A percentile compares a stretch with the other conserved stretches of the same genome.
phyloP scores from a whole-genome alignment of 2,329 filamentous ascomycete genomes.

The Epichloe coenophiala region DNA sequence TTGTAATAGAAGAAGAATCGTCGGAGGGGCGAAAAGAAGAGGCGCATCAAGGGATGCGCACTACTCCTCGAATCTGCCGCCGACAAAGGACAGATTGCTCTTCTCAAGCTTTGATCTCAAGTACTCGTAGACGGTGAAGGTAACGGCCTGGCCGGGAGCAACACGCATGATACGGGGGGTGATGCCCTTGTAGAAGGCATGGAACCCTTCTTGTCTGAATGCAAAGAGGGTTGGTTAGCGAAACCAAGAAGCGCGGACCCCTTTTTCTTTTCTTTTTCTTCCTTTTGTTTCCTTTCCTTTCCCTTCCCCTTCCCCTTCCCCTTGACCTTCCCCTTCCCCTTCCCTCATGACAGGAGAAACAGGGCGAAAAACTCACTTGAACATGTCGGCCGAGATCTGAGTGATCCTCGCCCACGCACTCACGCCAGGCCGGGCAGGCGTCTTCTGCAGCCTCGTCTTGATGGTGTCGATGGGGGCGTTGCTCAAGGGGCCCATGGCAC shows the following conservation, averaged over 20 bases:
- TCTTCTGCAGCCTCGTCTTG: constrained; percentile 92
- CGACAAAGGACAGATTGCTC: constrained; percentile 45
- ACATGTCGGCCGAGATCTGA: constrained; percentile 70
- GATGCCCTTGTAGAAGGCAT: constrained; percentile 98
- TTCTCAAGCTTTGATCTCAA: constrained; percentile 60
- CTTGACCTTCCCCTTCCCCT: no score
- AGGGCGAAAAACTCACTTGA: constrained; percentile 39
- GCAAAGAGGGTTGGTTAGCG: not conserved
- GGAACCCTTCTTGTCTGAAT: constrained; percentile 71
- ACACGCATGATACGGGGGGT: constrained; percentile 96
- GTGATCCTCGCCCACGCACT: constrained; percentile 69
- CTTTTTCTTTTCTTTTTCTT: not conserved
- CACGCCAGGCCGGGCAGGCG: constrained; percentile 66
- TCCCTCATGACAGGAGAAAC: not conserved
- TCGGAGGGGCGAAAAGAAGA: not conserved
- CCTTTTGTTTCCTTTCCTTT: not conserved
- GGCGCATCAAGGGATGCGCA: not conserved
- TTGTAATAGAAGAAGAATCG: not conserved
- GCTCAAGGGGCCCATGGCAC: constrained; percentile 83
- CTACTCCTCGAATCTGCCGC: constrained; percentile 56
- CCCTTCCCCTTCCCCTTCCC: no score
- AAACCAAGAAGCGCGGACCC: no score
- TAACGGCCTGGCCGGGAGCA: constrained; percentile 79
- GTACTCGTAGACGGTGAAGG: constrained; percentile 66
- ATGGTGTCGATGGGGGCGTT: constrained; percentile 99